phyloP scores from a whole-genome alignment of 306 rosid genomes.

The Crotalaria pallida region DNA sequence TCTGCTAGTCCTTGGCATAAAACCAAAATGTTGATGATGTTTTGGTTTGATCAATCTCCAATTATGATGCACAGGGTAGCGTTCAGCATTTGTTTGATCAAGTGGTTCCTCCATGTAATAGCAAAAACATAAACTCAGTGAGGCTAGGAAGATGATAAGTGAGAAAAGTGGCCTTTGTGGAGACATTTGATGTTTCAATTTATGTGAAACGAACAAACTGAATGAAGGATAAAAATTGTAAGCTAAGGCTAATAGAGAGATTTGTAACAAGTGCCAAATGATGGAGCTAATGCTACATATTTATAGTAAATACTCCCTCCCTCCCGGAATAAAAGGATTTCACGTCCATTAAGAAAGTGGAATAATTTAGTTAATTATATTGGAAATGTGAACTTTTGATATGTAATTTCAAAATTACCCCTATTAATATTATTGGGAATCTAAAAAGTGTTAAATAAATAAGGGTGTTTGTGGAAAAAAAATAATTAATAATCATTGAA shows the following conservation, averaged over 20 bases:
- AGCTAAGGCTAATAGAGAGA: neutral
- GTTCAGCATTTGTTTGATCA: neutral
- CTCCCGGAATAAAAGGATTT: no score
- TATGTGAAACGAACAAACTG: neutral
- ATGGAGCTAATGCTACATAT: neutral
- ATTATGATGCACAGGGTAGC: conserved; percentile 2
- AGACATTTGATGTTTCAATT: conserved; percentile 22
- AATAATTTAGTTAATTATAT: no score
- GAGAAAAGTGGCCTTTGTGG: conserved; percentile 7
- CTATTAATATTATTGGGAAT: no score
- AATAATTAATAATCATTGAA: no score
- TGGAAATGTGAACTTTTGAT: no score
- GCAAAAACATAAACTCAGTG: conserved; percentile 27
- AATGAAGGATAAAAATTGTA: neutral
- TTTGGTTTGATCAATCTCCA: conserved; percentile 38
- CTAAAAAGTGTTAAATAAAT: no score
- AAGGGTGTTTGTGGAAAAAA: no score
- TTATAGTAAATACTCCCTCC: conserved; percentile 14
- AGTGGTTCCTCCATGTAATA: conserved; percentile 14
- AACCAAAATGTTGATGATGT: conserved; percentile 27
- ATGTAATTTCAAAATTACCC: no score
- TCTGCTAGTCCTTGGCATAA: conserved; percentile 9
- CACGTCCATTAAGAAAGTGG: no score
- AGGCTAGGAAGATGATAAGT: conserved; percentile 14
- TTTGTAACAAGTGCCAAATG: conserved; percentile 21